A percentile compares a stretch with the other conserved stretches of the same genome.
These are phyloP conservation scores for Lodderomyces elongisporus DNA, from an alignment of 1,139 yeast genomes.

Conservation along the genomic window DNA sequence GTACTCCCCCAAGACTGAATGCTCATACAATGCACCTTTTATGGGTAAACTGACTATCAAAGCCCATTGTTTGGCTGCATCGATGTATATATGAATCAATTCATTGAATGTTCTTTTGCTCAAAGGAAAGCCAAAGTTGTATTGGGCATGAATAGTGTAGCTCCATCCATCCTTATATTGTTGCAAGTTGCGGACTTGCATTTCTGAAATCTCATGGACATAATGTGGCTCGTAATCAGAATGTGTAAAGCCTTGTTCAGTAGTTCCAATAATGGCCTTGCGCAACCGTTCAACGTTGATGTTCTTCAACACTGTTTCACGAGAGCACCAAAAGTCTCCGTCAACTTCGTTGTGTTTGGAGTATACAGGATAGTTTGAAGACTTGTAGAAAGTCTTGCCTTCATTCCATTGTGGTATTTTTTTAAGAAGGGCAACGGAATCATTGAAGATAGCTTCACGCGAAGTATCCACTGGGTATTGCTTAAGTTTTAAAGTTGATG, in stretches of 20 bases:
- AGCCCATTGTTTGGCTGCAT: slow-evolving; percentile 20
- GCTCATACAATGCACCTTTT: slow-evolving; percentile 18
- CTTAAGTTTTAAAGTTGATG: slow-evolving; percentile 1
- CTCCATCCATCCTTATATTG: slow-evolving; percentile 11
- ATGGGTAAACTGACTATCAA: slow-evolving; percentile 52
- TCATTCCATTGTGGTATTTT: slow-evolving; percentile 3
- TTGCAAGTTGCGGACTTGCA: slow-evolving; percentile 8
- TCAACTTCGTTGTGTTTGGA: slow-evolving; percentile 2
- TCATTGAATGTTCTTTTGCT: slow-evolving; percentile 53
- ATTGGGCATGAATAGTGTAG: slow-evolving; percentile 31
- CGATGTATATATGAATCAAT: slow-evolving; percentile 43
- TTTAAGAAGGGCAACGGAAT: neutral
- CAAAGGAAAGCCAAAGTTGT: slow-evolving; percentile 48
- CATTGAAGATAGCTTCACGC: slow-evolving; percentile 3
- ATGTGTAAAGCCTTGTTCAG: slow-evolving; percentile 21
- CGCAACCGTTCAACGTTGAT: slow-evolving; percentile 2
- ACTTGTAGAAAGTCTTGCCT: slow-evolving; percentile 1
- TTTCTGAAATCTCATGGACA: slow-evolving; percentile 26
- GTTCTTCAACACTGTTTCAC: slow-evolving; percentile 4
- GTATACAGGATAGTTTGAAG: slow-evolving; percentile 1
- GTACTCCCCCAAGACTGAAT: slow-evolving; percentile 41
- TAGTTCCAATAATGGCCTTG: slow-evolving; percentile 8
- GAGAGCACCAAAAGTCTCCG: slow-evolving; percentile 9
- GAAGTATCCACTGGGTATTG: slow-evolving; percentile 3
- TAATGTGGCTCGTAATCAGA: slow-evolving; percentile 32